phyloP scores from a whole-genome alignment of 257 asterid species.

The Forsythia suspensa region DNA sequence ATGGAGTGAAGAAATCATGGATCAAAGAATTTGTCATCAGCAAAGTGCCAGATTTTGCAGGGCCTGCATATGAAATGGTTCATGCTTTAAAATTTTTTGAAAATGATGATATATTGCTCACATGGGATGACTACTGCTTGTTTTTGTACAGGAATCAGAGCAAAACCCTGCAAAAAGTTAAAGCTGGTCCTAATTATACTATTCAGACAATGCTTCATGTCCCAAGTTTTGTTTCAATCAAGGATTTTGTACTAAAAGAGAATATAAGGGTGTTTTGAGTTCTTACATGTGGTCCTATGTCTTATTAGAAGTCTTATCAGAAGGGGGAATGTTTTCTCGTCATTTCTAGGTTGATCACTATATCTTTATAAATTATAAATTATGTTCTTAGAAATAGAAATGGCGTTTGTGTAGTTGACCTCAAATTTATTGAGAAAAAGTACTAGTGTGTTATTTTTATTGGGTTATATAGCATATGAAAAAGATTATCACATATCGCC shows the following conservation, averaged over 20 bases:
- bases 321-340: too few relatives aligned
- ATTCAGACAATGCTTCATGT: constrained; percentile 18
- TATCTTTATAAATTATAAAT: too few relatives aligned
- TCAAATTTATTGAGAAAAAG: too few relatives aligned
- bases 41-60: constrained; percentile 15
- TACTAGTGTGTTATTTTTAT: too few relatives aligned
- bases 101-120: constrained; percentile 43
- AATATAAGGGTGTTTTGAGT: constrained; percentile 6
- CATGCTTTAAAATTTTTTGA: constrained; percentile 27
- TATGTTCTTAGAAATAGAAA: too few relatives aligned
- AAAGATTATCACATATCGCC: too few relatives aligned
- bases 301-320: too few relatives aligned
- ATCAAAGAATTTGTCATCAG: constrained; percentile 27
- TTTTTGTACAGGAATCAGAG: constrained; percentile 23
- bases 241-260: background rate
- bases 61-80: constrained; percentile 4
- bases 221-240: constrained; percentile 40
- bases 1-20: constrained; percentile 36
- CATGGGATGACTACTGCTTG: constrained; percentile 27
- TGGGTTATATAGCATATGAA: too few relatives aligned
- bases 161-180: background rate
- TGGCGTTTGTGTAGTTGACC: too few relatives aligned
- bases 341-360: too few relatives aligned
- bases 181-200: too few relatives aligned
- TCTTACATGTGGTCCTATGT: too few relatives aligned